Evolutionary conservation across 768 basidiomycete genomes (phyloP).

Genomic region (Xerocomus brunneocitrinus): DNA sequence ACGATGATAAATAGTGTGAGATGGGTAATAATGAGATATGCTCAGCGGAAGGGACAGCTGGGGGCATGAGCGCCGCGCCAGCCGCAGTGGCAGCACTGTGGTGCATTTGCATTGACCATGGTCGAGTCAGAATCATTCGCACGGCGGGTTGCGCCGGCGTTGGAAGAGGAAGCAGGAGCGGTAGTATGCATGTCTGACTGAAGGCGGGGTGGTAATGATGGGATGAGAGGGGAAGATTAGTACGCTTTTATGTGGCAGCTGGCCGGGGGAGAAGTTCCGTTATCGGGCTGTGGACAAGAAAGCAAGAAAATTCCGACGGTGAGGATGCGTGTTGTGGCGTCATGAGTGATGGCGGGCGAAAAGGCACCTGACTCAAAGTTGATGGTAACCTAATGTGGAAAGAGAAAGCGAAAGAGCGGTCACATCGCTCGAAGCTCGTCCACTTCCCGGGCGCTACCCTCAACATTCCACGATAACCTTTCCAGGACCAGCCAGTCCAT

Average conservation of each 20-base stretch:
- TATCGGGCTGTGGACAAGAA: constrained; percentile 33
- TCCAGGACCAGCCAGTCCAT: constrained; percentile 26
- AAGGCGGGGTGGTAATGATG: neutral
- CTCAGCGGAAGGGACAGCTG: constrained; percentile 62
- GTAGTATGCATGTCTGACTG: constrained; percentile 18
- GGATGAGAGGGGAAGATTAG: neutral
- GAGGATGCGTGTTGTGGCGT: constrained; percentile 36
- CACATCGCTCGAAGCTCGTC: constrained; percentile 28
- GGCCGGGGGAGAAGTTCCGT: constrained; percentile 32
- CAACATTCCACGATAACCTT: constrained; percentile 30
- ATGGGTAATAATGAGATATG: constrained; percentile 9
- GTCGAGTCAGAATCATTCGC: constrained; percentile 24
- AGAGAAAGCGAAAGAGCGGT: constrained; percentile 17
- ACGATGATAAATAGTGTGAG: constrained; percentile 28
- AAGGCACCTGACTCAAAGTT: constrained; percentile 28
- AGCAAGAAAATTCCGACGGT: constrained; percentile 31
- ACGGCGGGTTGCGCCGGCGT: constrained; percentile 21
- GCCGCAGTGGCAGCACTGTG: constrained; percentile 77
- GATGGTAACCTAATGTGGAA: constrained; percentile 21
- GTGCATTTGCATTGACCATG: constrained; percentile 50
- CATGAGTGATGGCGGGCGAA: constrained; percentile 32
- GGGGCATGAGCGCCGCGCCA: constrained; percentile 58
- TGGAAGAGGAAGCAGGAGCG: constrained; percentile 6
- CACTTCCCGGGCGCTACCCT: constrained; percentile 21
- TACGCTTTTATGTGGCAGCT: constrained; percentile 27